These are phyloP conservation scores for Sesbania bispinosa DNA, from an alignment of 306 rosid species.

Conservation along the genomic window DNA sequence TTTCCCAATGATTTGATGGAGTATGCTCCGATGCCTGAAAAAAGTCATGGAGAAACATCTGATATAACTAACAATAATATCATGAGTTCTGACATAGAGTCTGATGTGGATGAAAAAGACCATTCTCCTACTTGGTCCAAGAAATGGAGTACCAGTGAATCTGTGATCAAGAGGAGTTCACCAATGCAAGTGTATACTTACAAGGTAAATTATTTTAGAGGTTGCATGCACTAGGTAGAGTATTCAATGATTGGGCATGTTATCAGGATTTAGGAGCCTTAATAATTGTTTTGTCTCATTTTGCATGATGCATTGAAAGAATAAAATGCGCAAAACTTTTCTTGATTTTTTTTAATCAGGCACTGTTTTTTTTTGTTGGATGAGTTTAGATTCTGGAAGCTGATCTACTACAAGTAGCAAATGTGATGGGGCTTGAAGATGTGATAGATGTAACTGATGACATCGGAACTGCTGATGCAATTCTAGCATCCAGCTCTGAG, in stretches of 20 bases:
- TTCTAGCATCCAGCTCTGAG: constrained; percentile 76
- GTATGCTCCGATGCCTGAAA: constrained; percentile 48
- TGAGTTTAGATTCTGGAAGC: constrained; percentile 73
- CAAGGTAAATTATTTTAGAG: constrained; percentile 53
- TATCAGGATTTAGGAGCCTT: constrained; percentile 3
- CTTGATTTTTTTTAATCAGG: not conserved
- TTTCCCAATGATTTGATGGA: constrained; percentile 42
- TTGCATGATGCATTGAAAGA: not conserved
- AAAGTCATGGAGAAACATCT: constrained; percentile 24
- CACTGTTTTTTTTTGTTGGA: constrained; percentile 21
- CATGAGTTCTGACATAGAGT: constrained; percentile 39
- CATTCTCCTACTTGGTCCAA: constrained; percentile 40
- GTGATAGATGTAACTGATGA: constrained; percentile 75
- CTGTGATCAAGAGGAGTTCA: constrained; percentile 52
- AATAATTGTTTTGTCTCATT: constrained; percentile 15
- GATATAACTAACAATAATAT: constrained; percentile 32
- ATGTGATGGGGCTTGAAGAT: constrained; percentile 87
- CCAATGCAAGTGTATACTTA: constrained; percentile 75
- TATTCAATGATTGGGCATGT: constrained; percentile 5
- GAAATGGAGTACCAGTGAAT: constrained; percentile 36
- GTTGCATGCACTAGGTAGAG: constrained; percentile 3
- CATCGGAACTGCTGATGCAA: constrained; percentile 81
- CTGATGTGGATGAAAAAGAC: constrained; percentile 45
- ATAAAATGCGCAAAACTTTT: not conserved
- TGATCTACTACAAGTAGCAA: constrained; percentile 86